Base-by-base conservation (phyloP, 176 grass and related monocot genomes). In the Dactylis glomerata region DNA sequence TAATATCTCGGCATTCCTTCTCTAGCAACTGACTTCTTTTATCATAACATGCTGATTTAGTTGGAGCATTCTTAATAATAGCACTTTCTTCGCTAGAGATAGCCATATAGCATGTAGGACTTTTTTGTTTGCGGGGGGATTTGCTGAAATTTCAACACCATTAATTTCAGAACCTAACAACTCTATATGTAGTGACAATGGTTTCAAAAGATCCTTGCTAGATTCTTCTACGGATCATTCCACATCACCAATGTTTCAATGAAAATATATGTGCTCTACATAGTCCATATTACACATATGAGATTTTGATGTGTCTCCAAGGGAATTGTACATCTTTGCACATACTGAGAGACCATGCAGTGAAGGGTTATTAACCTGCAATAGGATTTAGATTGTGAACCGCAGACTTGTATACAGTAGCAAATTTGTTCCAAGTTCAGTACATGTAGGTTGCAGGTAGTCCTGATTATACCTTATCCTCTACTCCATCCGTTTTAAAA, bases 11-110 rank as follows among this genome's bases (percentile, higher is more conserved):
- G 40, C 92, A 92, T 66, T 92, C 92, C 73, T 87, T 94, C 50
- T 94, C 92, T 79, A 97, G 80, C 34, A 97, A 86, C 63, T 47
- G 79, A 83, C 92, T 94, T 93, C 95, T 92, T 80, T 91, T 41
- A 7, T 41, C 38, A 49, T 67, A 31, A 52, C 91, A 71, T 27
- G 42, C 56, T 75, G 68, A 80, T 89, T 88, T 82, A 82, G 82
- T 57, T 44, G 81, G 47, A 81, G 37, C 44, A 52, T 86, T 81
- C 69, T 86, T 42, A 16, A 80, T 54, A 80, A 42, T 84, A 84
- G 68, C 16, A 68, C 78, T 86, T 75, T 71, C 66, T 87, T 87
- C 71, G 70, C 70, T 80, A 73, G 75, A 51, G n/a, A n/a, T n/a
- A n/a, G n/a, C n/a, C n/a, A n/a, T n/a, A n/a, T n/a, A n/a, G n/a